Conservation (phyloP, 2,329 filamentous ascomycete species). For the Proliferodiscus dingleyae region DNA sequence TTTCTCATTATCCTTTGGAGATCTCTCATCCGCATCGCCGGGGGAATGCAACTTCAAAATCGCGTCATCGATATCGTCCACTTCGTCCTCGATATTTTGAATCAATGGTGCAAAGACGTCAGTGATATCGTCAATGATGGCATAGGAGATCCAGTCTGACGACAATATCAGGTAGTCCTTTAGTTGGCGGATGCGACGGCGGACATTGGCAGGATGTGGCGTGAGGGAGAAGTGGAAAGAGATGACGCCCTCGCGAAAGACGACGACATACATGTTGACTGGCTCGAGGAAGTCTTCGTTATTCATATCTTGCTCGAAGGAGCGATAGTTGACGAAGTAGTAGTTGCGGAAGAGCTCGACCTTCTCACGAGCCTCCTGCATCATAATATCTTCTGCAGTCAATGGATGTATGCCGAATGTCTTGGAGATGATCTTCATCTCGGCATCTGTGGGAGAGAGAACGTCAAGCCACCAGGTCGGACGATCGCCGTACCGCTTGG, state of each 20-base stretch:
- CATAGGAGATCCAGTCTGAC: conserved; percentile 97
- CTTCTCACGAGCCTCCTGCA: conserved; percentile 96
- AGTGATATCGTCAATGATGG: conserved; percentile 96
- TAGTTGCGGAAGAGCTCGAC: conserved; percentile 96
- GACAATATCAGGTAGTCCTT: conserved; percentile 90
- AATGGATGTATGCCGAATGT: conserved; percentile 94
- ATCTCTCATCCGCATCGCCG: conserved; percentile 40
- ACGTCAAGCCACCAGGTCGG: conserved; percentile 98
- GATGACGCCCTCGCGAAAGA: conserved; percentile 91
- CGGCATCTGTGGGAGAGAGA: conserved; percentile 80
- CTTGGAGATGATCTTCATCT: conserved; percentile 92
- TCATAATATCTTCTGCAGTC: conserved; percentile 93
- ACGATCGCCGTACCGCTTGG: conserved; percentile 66
- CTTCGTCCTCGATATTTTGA: conserved; percentile 88
- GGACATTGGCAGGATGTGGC: conserved; percentile 92
- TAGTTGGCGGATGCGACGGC: conserved; percentile 85
- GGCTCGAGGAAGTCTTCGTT: conserved; percentile 90
- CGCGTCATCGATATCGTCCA: conserved; percentile 91
- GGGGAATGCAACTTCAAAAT: conserved; percentile 77
- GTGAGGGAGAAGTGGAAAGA: conserved; percentile 98
- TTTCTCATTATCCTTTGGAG: conserved; percentile 41
- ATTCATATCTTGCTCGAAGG: conserved; percentile 89
- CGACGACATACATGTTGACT: conserved; percentile 95
- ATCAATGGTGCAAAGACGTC: conserved; percentile 93
- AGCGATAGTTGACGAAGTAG: conserved; percentile 98